phyloP scores from a whole-genome alignment of 2,329 filamentous ascomycete genomes.

The Clonostachys sp. region DNA sequence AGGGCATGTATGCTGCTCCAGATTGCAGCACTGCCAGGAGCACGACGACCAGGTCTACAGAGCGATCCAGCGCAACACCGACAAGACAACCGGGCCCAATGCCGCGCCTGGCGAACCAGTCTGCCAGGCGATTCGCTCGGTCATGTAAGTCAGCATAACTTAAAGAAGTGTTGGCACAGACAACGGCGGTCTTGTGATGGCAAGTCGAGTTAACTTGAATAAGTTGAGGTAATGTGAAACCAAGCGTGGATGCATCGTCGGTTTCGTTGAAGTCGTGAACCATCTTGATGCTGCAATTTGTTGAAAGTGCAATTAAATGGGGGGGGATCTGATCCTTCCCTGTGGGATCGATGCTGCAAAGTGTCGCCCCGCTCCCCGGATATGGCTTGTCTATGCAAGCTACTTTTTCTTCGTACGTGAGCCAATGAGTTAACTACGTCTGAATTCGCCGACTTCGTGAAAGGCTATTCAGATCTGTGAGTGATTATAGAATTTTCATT shows the following conservation, averaged over 20 bases:
- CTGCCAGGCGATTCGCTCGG: constrained; percentile 4
- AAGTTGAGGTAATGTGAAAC: not conserved
- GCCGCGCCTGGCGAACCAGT: constrained; percentile 1
- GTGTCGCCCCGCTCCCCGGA: too few species aligned
- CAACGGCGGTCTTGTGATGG: constrained; percentile 2
- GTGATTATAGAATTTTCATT: too few species aligned
- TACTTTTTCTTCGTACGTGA: too few species aligned
- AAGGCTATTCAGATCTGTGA: too few species aligned
- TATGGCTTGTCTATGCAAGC: too few species aligned
- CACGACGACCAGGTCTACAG: constrained; percentile 7
- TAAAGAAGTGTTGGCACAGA: constrained; percentile 2
- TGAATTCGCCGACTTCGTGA: too few species aligned
- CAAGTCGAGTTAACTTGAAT: not conserved
- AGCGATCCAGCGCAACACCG: constrained; percentile 7
- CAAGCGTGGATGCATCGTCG: not conserved
- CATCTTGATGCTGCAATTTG: not conserved
- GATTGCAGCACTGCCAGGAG: constrained; percentile 8
- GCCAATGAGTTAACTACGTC: too few species aligned
- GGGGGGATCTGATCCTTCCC: too few species aligned
- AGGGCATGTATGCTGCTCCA: constrained; percentile 10
- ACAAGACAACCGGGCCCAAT: constrained; percentile 5
- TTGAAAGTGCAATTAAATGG: too few species aligned
- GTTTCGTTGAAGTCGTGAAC: constrained; percentile 4
- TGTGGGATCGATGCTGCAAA: too few species aligned
- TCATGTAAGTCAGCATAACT: constrained; percentile 4